phyloP scores from a whole-genome alignment of 495 filamentous ascomycete genomes.

The Bacidia gigantensis region DNA sequence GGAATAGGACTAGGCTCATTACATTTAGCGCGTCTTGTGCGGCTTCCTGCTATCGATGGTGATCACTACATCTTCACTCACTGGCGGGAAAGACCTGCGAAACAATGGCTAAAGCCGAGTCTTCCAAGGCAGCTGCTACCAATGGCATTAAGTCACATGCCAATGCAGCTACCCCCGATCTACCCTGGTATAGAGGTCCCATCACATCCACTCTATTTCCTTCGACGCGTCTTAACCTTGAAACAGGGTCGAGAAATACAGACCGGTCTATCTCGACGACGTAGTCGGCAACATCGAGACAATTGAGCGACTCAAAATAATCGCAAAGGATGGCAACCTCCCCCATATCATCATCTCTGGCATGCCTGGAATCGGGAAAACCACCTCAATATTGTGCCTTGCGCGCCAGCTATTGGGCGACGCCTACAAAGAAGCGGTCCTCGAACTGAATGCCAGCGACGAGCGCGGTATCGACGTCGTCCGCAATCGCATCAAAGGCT shows the following conservation, averaged over 20 bases:
- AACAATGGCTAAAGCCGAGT: slow-evolving; percentile 7
- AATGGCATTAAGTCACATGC: slow-evolving; percentile 48
- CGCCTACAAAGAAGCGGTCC: slow-evolving; percentile 91
- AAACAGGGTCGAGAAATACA: slow-evolving; percentile 87
- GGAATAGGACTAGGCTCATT: no score
- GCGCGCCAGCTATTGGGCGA: slow-evolving; percentile 85
- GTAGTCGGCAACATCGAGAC: slow-evolving; percentile 97
- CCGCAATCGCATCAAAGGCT: slow-evolving; percentile 95
- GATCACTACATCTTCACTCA: no score
- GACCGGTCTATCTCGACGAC: slow-evolving; percentile 86
- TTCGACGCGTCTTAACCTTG: slow-evolving; percentile 9
- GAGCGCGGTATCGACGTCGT: slow-evolving; percentile 98
- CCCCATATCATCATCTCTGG: slow-evolving; percentile 98
- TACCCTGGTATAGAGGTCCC: slow-evolving; percentile 50
- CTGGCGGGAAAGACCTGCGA: neutral
- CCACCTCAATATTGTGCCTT: slow-evolving; percentile 86
- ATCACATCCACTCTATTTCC: no score
- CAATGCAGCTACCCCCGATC: slow-evolving; percentile 60
- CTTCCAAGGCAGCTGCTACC: slow-evolving; percentile 48
- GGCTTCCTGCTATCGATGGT: no score
- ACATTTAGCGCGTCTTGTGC: no score
- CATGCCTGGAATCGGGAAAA: slow-evolving; percentile 99
- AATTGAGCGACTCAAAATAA: slow-evolving; percentile 94
- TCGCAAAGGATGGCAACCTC: slow-evolving; percentile 98
- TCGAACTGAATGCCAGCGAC: slow-evolving; percentile 92